Evolutionary conservation across 2,329 filamentous ascomycete species (phyloP), one percentile per base, ranked within the genome.

Genomic region (Fusarium fracticaudum): DNA sequence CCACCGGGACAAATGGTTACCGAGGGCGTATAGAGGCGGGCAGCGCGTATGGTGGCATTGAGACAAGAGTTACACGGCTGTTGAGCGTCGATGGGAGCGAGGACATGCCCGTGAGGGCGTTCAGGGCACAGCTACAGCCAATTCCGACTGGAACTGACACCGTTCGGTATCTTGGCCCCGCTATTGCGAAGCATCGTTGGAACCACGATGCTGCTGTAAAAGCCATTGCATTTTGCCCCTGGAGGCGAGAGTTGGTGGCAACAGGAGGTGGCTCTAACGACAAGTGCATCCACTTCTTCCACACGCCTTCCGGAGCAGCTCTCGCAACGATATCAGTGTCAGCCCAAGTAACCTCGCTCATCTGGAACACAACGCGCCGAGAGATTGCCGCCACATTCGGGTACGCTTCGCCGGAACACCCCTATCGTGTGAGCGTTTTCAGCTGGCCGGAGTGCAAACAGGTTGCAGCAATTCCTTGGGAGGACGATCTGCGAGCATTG

Each of bases 341-440:
- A 41, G 94, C 96, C 5, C 96, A 99, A 84, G 94, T 99, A 55
- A 99, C 96, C 1, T 93, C 93, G 54, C 87, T 99, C 37, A 92
- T 98, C 67, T 99, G 94, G 96, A 96, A 93, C 60, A 93, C 89
- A 35, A 96, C 91, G 17, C 89, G 93, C 17, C 91, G 93, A 43
- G 96, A 98, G 81, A 96, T 99, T 72, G 94, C 91, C 2, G 96
- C 95, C 3, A 98, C 96, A 0, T 98, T 99, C 83, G 96, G 96
- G 9, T 98, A 97, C 79, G 91, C 95, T 8, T 92, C 97, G 76
- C 95, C 96, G 2, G 94, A 97, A 47, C 96, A 99, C 79, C 91
- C 93, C 0, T 94, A 93, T 77, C 91, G 96, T 26, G 94, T 99
- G 73, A 96, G 95, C 4, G 92, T 98, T 14, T 99, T 98, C 83